Conservation (phyloP, 148 eudicot genomes). For the Cornus suecica region DNA sequence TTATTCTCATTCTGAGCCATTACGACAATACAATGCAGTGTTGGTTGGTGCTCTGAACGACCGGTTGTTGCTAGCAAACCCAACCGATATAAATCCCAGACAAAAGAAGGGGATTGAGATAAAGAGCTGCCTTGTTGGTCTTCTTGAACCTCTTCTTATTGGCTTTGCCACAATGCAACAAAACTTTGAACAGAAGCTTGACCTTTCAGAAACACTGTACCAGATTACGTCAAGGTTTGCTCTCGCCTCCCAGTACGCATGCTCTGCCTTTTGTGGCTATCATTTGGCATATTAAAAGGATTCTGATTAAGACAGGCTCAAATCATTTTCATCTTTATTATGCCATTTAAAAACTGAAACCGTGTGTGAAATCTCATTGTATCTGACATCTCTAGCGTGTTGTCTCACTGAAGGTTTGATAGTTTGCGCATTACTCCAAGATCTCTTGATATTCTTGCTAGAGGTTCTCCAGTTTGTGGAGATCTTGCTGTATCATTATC, state of each 20-base stretch:
- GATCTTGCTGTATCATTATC: conserved; percentile 97
- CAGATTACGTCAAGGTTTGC: conserved; percentile 93
- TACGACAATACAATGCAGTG: conserved; percentile 44
- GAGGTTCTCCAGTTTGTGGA: conserved; percentile 98
- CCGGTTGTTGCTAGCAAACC: conserved; percentile 82
- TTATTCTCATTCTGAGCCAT: conserved; percentile 6
- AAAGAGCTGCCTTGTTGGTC: conserved; percentile 91
- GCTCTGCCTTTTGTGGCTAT: not conserved
- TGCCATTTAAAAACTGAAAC: conserved; percentile 1
- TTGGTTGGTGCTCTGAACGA: conserved; percentile 93
- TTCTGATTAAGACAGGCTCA: not conserved
- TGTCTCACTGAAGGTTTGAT: conserved; percentile 66
- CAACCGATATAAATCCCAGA: conserved; percentile 82
- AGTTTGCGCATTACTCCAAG: conserved; percentile 94
- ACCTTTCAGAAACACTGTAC: conserved; percentile 83
- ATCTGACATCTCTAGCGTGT: conserved; percentile 17
- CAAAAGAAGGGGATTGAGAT: conserved; percentile 88
- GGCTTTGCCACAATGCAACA: conserved; percentile 97
- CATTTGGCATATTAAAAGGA: not conserved
- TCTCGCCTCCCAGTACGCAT: not conserved
- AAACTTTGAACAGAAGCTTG: conserved; percentile 92
- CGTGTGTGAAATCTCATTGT: not conserved
- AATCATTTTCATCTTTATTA: not conserved
- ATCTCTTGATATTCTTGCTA: conserved; percentile 90
- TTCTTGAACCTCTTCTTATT: conserved; percentile 97